Evolutionary conservation across 805 yeast genomes (phyloP).

Genomic region (Sugiyamaella lignohabitans): DNA sequence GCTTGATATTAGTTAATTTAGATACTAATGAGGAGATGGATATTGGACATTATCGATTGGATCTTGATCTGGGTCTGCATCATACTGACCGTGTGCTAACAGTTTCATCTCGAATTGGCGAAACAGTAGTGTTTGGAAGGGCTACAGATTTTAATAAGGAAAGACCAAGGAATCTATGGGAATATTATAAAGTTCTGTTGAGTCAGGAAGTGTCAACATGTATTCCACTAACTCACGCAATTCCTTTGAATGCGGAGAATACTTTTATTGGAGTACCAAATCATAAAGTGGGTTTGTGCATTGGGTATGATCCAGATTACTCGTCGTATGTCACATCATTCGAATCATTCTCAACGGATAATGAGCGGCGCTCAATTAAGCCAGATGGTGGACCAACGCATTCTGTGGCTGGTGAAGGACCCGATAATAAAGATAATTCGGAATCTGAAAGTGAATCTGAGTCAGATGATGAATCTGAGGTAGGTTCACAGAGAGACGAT

Average conservation of each 20-base stretch:
- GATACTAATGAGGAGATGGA: constrained; percentile 21
- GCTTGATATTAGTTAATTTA: constrained; percentile 19
- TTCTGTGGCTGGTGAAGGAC: too few relatives aligned
- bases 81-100: constrained; percentile 15
- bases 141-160: neutral
- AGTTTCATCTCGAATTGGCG: constrained; percentile 16
- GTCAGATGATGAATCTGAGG: constrained; percentile 11
- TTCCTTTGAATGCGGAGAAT: constrained; percentile 1
- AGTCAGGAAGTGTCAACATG: constrained; percentile 12
- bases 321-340: neutral
- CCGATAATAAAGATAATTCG: neutral
- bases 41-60: constrained; percentile 22
- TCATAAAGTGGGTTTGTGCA: too few relatives aligned
- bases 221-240: constrained; percentile 6
- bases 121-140: constrained; percentile 20
- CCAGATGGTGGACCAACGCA: too few relatives aligned
- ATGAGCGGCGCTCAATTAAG: too few relatives aligned
- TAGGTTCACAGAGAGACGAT: constrained; percentile 3
- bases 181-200: constrained; percentile 14
- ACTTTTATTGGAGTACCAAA: constrained; percentile 5
- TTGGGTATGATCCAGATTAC: neutral
- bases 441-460: constrained; percentile 5
- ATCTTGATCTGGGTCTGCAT: constrained; percentile 15
- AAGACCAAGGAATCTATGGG: constrained; percentile 15
- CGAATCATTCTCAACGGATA: too few relatives aligned